Evolutionary conservation across 2,329 filamentous ascomycete species (phyloP).

Genomic region (Aspergillus jensenii): DNA sequence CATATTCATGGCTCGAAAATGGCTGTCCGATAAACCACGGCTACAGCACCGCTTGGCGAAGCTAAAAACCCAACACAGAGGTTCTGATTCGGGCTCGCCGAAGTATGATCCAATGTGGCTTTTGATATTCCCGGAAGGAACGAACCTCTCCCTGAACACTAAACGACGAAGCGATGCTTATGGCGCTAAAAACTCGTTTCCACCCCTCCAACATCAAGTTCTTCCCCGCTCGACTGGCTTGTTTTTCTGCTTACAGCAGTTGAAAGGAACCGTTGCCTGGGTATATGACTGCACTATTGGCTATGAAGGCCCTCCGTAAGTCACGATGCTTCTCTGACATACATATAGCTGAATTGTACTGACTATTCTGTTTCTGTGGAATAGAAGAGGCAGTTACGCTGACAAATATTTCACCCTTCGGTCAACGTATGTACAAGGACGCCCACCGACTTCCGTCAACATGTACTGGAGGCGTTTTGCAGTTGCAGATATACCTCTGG

Average conservation of each 20-base stretch:
- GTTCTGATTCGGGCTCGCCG: constrained; percentile 47
- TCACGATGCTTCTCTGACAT: constrained; percentile 27
- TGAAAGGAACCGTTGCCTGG: constrained; percentile 61
- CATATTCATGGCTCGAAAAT: constrained; percentile 64
- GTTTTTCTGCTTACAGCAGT: constrained; percentile 60
- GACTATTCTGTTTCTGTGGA: not conserved
- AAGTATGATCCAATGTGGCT: constrained; percentile 65
- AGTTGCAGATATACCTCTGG: constrained; percentile 75
- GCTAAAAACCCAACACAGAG: constrained; percentile 52
- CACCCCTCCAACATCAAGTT: constrained; percentile 60
- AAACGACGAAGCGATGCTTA: constrained; percentile 57
- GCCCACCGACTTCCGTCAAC: constrained; percentile 91
- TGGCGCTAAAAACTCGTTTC: constrained; percentile 57
- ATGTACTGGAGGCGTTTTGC: constrained; percentile 92
- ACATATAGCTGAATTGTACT: constrained; percentile 1
- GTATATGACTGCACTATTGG: constrained; percentile 82
- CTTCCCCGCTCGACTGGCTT: constrained; percentile 62
- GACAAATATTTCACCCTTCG: constrained; percentile 85
- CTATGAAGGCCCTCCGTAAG: constrained; percentile 90
- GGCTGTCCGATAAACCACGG: constrained; percentile 60
- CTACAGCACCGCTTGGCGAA: constrained; percentile 58
- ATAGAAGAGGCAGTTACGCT: constrained; percentile 75
- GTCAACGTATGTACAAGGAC: constrained; percentile 84
- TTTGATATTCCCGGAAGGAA: constrained; percentile 65
- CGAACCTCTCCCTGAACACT: constrained; percentile 59